phyloP scores from a whole-genome alignment of 148 eudicot species.

The Camellia japonica region DNA sequence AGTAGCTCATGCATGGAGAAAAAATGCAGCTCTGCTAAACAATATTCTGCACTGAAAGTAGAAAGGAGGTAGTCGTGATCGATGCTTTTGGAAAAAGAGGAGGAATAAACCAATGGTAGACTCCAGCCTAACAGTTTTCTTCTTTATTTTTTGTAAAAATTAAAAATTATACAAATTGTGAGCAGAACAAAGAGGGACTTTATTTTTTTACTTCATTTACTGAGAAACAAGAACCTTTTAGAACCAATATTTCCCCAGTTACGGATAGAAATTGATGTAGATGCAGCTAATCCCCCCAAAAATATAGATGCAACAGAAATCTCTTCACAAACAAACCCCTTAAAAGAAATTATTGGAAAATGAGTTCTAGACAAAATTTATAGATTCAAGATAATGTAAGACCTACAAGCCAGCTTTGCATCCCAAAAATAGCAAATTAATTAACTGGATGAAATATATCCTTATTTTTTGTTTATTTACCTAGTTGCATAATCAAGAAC shows the following conservation, averaged over 20 bases:
- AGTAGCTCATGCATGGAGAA: not conserved
- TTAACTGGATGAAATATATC: not conserved
- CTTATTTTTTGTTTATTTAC: not conserved
- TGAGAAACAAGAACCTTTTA: not conserved
- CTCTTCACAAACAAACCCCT: not conserved
- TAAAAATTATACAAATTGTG: not conserved
- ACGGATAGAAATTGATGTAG: not conserved
- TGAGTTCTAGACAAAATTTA: not conserved
- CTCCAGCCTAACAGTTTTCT: not conserved
- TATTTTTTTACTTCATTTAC: not conserved
- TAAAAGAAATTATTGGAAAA: not conserved
- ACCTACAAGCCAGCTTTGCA: conserved; percentile 2
- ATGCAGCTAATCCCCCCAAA: not conserved
- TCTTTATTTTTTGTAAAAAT: not conserved
- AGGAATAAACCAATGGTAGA: not conserved
- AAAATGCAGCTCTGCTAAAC: not conserved
- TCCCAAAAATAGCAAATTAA: not conserved
- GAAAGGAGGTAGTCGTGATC: too few relatives aligned
- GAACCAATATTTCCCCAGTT: not conserved
- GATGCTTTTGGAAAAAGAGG: too few relatives aligned
- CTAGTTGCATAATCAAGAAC: not conserved
- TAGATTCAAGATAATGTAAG: not conserved
- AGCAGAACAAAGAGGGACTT: not conserved
- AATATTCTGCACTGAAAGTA: too few relatives aligned
- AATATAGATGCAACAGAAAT: not conserved